phyloP scores from a whole-genome alignment of 805 yeast species.

The Schwanniomyces polymorphus region DNA sequence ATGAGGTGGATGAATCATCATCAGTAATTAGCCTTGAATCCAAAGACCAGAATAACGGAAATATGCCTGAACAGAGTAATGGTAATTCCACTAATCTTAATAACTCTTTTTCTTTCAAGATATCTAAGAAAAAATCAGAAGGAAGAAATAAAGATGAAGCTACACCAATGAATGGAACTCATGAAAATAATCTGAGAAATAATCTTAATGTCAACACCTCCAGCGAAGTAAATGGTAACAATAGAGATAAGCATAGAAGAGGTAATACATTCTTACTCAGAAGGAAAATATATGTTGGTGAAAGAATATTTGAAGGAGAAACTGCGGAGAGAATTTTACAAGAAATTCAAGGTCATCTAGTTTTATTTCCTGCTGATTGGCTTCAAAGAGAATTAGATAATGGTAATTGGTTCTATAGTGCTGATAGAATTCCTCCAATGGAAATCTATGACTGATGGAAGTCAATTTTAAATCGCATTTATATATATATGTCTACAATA shows the following conservation, averaged over 20 bases:
- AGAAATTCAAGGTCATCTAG: constrained; percentile 83
- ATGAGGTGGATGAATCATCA: constrained; percentile 1
- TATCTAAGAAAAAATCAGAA: not conserved
- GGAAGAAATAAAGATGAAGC: not conserved
- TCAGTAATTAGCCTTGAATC: too few species aligned
- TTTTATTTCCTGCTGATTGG: constrained; percentile 93
- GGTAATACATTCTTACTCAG: constrained; percentile 38
- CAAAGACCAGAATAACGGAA: not conserved
- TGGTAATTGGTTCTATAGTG: constrained; percentile 92
- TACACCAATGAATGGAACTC: not conserved
- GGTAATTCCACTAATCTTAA: not conserved
- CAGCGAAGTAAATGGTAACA: not conserved
- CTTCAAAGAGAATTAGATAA: constrained; percentile 79
- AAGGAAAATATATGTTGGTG: constrained; percentile 35
- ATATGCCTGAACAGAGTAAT: not conserved
- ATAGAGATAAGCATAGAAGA: constrained; percentile 28
- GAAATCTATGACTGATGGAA: constrained; percentile 74
- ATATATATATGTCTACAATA: too few species aligned
- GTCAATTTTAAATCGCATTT: not conserved
- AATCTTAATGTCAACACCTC: not conserved
- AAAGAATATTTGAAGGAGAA: constrained; percentile 64
- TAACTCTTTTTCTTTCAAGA: not conserved
- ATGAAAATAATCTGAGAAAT: not conserved
- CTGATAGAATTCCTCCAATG: constrained; percentile 92
- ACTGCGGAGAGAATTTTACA: constrained; percentile 73